Evolutionary conservation across 2,329 filamentous ascomycete genomes (phyloP).

Genomic region (Aureobasidium leucospermi): DNA sequence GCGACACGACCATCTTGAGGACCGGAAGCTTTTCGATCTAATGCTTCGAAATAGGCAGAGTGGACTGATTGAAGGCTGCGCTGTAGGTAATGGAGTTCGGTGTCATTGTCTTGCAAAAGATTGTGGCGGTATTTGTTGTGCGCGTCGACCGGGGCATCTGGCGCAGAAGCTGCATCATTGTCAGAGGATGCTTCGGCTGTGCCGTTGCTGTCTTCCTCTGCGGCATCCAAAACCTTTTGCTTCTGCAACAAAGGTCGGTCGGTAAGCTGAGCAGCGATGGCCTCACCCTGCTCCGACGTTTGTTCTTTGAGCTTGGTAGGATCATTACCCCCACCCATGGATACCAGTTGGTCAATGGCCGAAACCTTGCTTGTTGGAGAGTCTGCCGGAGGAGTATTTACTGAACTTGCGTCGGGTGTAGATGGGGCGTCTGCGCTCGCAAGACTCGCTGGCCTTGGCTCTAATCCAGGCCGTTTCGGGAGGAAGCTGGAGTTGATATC

Average conservation of each 20-base stretch:
- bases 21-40: slow-evolving; percentile 50
- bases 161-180: slow-evolving; percentile 32
- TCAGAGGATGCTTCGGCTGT: slow-evolving; percentile 34
- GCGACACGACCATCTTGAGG: slow-evolving; percentile 40
- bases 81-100: slow-evolving; percentile 70
- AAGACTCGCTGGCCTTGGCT: slow-evolving; percentile 22
- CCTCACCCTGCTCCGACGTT: slow-evolving; percentile 76
- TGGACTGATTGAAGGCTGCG: slow-evolving; percentile 71
- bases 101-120: slow-evolving; percentile 79
- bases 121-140: slow-evolving; percentile 55
- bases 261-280: slow-evolving; percentile 78
- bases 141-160: slow-evolving; percentile 25
- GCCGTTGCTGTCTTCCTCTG: slow-evolving; percentile 53
- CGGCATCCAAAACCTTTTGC: slow-evolving; percentile 80
- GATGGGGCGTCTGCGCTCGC: slow-evolving; percentile 7
- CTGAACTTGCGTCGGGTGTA: slow-evolving; percentile 2
- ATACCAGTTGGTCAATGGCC: slow-evolving; percentile 67
- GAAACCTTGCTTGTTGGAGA: slow-evolving; percentile 37
- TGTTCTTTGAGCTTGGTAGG: slow-evolving; percentile 64
- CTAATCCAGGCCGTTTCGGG: slow-evolving; percentile 59
- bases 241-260: slow-evolving; percentile 86
- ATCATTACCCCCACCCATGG: slow-evolving; percentile 66
- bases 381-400: not conserved
- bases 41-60: slow-evolving; percentile 71
- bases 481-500: slow-evolving; percentile 98